Conservation (phyloP, 352 stramenopile species). For the Globisporangium paroecandrum region DNA sequence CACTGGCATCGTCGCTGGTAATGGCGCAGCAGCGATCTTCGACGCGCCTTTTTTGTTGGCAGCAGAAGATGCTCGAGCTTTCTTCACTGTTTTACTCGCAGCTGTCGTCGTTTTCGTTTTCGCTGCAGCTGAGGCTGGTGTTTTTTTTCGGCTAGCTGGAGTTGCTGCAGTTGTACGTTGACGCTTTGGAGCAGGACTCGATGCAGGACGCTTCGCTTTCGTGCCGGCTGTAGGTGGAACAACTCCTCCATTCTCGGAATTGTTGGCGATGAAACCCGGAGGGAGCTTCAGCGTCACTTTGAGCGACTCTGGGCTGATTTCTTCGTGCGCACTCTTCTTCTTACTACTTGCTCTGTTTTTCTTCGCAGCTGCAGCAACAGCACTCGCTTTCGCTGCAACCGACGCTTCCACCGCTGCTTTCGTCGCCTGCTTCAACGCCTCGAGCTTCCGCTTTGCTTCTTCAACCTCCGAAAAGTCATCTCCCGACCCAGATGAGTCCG, state of each 20-base stretch:
- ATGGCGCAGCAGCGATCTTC: conserved; percentile 3
- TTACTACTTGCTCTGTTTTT: conserved; percentile 19
- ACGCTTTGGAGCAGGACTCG: conserved; percentile 34
- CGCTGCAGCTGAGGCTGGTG: conserved; percentile 9
- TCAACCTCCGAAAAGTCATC: conserved; percentile 35
- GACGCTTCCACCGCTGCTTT: conserved; percentile 25
- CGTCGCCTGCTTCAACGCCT: conserved; percentile 19
- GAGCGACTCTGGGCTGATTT: conserved; percentile 33
- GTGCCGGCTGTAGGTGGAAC: conserved; percentile 15
- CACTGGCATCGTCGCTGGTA: neutral
- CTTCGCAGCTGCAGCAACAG: conserved; percentile 17
- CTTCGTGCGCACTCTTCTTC: conserved; percentile 10
- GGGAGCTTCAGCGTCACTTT: conserved; percentile 62
- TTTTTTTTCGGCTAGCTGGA: conserved; percentile 13
- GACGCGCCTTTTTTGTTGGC: neutral
- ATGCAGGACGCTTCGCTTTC: conserved; percentile 45
- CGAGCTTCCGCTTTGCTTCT: conserved; percentile 16
- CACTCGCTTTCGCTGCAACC: conserved; percentile 18
- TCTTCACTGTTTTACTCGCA: conserved; percentile 19
- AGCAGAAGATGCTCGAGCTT: neutral
- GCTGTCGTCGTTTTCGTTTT: conserved; percentile 22
- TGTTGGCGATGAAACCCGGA: conserved; percentile 43
- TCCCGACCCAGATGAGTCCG: conserved; percentile 36
- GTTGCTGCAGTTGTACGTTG: conserved; percentile 21
- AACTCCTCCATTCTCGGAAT: conserved; percentile 7